Base-by-base conservation (phyloP, 805 yeast species). In the Candida pseudofarinosa region DNA sequence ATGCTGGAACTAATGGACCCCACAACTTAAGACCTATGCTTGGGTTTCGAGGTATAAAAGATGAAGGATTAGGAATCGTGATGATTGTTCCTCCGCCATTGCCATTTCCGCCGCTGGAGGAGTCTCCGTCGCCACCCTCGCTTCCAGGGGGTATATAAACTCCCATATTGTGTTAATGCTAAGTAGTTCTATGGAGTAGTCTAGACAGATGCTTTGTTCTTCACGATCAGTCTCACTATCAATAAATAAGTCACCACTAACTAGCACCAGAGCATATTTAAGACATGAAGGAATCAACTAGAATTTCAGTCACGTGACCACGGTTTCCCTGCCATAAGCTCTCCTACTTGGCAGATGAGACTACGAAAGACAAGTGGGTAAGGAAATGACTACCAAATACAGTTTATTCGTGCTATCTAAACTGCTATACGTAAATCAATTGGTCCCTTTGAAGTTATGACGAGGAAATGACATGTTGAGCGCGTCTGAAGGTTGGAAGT, bases 1-100 rank as follows among this genome's bases (percentile, higher is more conserved):
- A 73, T 1, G 89, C 85, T 2, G 91, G 91, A 1, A 80, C 83
- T 17, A 84, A 56, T 0, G 88, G 88, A 0, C 89, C 86, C 82
- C 87, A 80, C 28, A 80, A 51, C 47, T 66, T 64, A 40, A 83
- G 65, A 0, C 87, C 88, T 17, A 80, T 56, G 40, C 79, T 76
- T 2, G 89, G 89, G 35, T 69, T 61, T 19, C 45, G 47, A 16
- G 57, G 59, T 15, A 54, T 49, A 16, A 48, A 44, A n/a, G 41
- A 16, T 13, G 51, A 33, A 17, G 59, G 58, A 30, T 52, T 51
- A 6, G 58, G 56, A 23, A 57, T 50, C 18, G 44, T 35, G 23
- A 50, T 43, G 16, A 46, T 43, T 12, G 38, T 19, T 12, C 45
- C 45, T 19, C 39, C 39, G 16, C 43, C 47, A 23, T 38, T 35